A percentile compares a stretch with the other conserved stretches of the same genome.
Evolutionary conservation across 164 flowering plant species (phyloP).

Genomic region (Piper longum): DNA sequence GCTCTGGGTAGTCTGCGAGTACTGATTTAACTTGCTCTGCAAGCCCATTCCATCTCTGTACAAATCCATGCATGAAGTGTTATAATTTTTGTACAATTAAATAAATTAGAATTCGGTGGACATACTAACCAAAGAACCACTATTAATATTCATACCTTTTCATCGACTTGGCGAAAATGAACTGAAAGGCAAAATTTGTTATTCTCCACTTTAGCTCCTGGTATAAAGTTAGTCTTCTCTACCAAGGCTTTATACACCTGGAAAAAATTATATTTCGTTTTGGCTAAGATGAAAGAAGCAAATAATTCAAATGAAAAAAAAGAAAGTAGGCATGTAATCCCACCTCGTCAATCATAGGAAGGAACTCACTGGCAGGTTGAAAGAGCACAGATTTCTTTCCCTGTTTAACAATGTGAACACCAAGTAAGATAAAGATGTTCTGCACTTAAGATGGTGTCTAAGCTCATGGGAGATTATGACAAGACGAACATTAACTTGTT

Average conservation of each 20-base stretch:
- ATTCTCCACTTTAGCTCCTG: constrained; percentile 80
- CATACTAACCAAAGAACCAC: background rate
- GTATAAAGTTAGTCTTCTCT: constrained; percentile 58
- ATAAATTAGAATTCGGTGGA: too few relatives aligned
- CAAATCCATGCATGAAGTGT: background rate
- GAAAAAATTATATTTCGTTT: background rate
- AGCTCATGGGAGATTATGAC: background rate
- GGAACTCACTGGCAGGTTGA: constrained; percentile 13
- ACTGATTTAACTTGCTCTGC: constrained; percentile 58
- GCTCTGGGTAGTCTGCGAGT: constrained; percentile 53
- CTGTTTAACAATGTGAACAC: background rate
- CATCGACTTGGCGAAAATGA: constrained; percentile 83
- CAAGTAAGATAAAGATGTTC: too few relatives aligned
- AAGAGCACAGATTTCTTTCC: constrained; percentile 7
- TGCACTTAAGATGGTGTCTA: too few relatives aligned
- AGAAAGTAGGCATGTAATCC: background rate
- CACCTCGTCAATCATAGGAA: constrained; percentile 16
- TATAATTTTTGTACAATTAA: too few relatives aligned
- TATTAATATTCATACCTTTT: constrained; percentile 34
- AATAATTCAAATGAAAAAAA: too few relatives aligned
- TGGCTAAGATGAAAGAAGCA: background rate
- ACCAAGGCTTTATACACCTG: constrained; percentile 49
- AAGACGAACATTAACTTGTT: constrained; percentile 14
- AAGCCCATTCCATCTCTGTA: constrained; percentile 64
- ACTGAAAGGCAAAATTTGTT: constrained; percentile 90